Evolutionary conservation across 2,329 filamentous ascomycete species (phyloP), one percentile per base, ranked within the genome.

Genomic region (Aureobasidium zeae): DNA sequence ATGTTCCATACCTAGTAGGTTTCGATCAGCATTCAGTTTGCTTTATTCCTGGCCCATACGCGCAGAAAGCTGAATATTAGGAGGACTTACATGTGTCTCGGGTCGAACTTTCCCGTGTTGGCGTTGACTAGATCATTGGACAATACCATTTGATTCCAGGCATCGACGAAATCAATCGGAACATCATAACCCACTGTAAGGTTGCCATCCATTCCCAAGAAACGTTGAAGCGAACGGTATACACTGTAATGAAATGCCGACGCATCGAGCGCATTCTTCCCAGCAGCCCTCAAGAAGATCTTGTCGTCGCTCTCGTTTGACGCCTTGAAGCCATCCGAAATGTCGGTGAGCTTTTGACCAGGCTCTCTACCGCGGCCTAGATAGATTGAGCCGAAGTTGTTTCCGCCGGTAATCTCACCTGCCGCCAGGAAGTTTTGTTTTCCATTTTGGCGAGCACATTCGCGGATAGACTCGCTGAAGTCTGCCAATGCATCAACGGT

Each of bases 341-440:
- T 50, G 24, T 70, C 71, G 8, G 61, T 51, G 0, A 69, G 68
- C 16, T 63, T 60, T 64, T 72, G 70, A 48, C 70, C 59, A 3
- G 74, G 72, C 45, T 77, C 69, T 51, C 74, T 69, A 21, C 77
- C 77, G 45, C 77, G 69, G 2, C 77, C 77, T 13, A 81, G 58
- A 49, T 77, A 79, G 35, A 81, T 64, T 1, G 75, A 69, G 2
- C 73, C 76, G 35, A 78, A 70, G 3, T 67, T 72, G 49, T 80
- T 77, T 30, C 76, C 76, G 50, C 71, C 71, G n/a, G 76, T 77
- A 35, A 81, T 75, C 58, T 81, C 77, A 35, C 77, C 77, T 2
- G 74, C 69, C 6, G 80, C 64, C 53, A 79, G 75, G 55, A 81
- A 81, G 53, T 81, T 81, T 0, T 71, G 54, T 56, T 81, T 81